These are phyloP conservation scores for Gracilaria domingensis DNA, from an alignment of 23 red algal species.

Conservation along the genomic window DNA sequence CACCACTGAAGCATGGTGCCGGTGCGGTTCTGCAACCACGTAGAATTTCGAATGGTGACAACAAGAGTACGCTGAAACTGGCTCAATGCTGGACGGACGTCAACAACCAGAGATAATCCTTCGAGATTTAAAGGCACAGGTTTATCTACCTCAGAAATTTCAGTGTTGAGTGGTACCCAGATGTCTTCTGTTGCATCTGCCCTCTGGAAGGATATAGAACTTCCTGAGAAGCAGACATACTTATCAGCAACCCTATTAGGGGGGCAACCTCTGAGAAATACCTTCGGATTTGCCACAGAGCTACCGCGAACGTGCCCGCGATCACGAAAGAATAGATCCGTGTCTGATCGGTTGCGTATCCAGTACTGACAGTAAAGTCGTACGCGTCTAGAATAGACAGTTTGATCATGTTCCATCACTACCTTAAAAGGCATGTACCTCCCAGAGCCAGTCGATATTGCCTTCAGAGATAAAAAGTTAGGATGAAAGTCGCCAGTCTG, in stretches of 20 bases:
- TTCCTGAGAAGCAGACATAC: slow-evolving; percentile 77
- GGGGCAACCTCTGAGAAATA: slow-evolving; percentile 57
- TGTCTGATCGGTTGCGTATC: slow-evolving; percentile 85
- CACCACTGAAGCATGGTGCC: slow-evolving; percentile 82
- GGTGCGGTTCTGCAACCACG: slow-evolving; percentile 80
- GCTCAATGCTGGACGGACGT: slow-evolving; percentile 80
- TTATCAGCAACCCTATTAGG: slow-evolving; percentile 61
- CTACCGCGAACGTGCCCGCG: slow-evolving; percentile 17
- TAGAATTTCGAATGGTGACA: slow-evolving; percentile 68
- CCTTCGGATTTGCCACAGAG: slow-evolving; percentile 47
- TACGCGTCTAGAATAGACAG: slow-evolving; percentile 30
- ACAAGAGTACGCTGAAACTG: slow-evolving; percentile 73
- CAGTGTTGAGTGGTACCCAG: slow-evolving; percentile 63
- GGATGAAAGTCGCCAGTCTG: slow-evolving; percentile 47
- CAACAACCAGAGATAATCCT: slow-evolving; percentile 62
- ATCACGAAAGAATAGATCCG: slow-evolving; percentile 66
- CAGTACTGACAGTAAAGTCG: slow-evolving; percentile 72
- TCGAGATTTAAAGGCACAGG: slow-evolving; percentile 65
- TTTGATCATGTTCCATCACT: slow-evolving; percentile 37
- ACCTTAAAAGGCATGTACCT: slow-evolving; percentile 61
- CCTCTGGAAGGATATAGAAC: slow-evolving; percentile 73
- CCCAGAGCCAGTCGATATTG: slow-evolving; percentile 49
- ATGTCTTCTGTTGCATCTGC: slow-evolving; percentile 76
- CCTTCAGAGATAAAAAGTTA: slow-evolving; percentile 33
- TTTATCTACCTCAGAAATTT: slow-evolving; percentile 82